Base-by-base conservation (phyloP, 2,329 filamentous ascomycete species). In the Penicillium brasilianum region DNA sequence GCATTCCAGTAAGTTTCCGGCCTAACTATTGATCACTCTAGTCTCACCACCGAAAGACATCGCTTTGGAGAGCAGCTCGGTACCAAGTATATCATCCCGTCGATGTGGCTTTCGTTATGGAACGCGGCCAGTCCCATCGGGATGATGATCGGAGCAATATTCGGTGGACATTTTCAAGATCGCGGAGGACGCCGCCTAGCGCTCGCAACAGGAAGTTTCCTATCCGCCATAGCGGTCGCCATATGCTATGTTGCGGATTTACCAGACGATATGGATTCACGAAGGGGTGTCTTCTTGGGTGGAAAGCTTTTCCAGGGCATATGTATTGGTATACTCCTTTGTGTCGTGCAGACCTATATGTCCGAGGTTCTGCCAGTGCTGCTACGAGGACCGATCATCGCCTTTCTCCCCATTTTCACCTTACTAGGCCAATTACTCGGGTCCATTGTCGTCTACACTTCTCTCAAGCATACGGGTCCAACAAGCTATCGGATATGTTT, bases 371-470 rank as follows among this genome's bases (percentile, higher is more conserved):
- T 80, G 1, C 82, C 82, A 0, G 73, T 78, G 1, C 72, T 70
- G 7, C 74, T 84, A 2, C 74, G 82, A 46, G 82, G 79, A 6
- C 76, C 81, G 1, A 74, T 80, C 9, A 77, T 83, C 67, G 80
- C 81, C 7, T 76, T 83, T 48, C 78, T 83, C 62, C 81, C 82
- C 4, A 78, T 79, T 8, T 82, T 83, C 65, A 81, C 77, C 8
- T 73, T 83, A 3, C 65, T 83, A 0, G 81, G 81, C 20, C 80
- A 83, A 66, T 70, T 83, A 9, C 73, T 81, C 16, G 81, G 81
- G 1, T 60, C 66, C 13, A 57, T 67, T 18, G 64, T 68, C 10
- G 63, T 44, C 62, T 78, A 50, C 59, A 72, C 39, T 64, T 80
- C 62, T 72, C 81, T 59, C 0, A 61, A 65, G n/a, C 54, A 61